Conservation (phyloP, 345 rosid species). For the Alliaria petiolata region DNA sequence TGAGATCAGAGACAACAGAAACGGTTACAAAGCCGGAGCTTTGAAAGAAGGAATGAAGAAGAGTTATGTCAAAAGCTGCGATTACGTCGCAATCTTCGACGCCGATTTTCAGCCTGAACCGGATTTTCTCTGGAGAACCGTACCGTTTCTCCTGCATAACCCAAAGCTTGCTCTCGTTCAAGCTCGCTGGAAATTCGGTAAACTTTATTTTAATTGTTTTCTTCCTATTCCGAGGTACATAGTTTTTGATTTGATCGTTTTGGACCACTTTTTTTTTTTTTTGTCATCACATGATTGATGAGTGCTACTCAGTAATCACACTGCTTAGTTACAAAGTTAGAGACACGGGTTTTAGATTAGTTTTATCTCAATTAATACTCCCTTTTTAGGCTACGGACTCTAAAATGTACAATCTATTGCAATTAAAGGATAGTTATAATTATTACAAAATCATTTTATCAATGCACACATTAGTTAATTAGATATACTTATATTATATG, state of each 20-base stretch:
- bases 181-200: slow-evolving; percentile 99
- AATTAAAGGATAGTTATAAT: background rate
- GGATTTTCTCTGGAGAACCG: slow-evolving; percentile 78
- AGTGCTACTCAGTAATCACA: slow-evolving; percentile 15
- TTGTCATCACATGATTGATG: slow-evolving; percentile 4
- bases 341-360: background rate
- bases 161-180: slow-evolving; percentile 80
- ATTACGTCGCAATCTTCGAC: slow-evolving; percentile 85
- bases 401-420: background rate
- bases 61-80: slow-evolving; percentile 77
- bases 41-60: slow-evolving; percentile 90
- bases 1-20: slow-evolving; percentile 80
- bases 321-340: background rate
- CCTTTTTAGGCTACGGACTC: slow-evolving; percentile 16
- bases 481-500: background rate
- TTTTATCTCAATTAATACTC: slow-evolving; percentile 2
- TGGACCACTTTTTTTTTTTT: too few relatives aligned
- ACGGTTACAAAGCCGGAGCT: slow-evolving; percentile 93
- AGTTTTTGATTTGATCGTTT: slow-evolving; percentile 26
- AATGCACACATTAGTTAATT: background rate
- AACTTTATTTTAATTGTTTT: background rate
- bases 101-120: slow-evolving; percentile 99
- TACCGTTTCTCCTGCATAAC: slow-evolving; percentile 78
- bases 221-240: background rate
- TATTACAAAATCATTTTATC: slow-evolving; percentile 10